Base-by-base conservation (phyloP, 2,329 filamentous ascomycete species). In the Diaporthe vexans region DNA sequence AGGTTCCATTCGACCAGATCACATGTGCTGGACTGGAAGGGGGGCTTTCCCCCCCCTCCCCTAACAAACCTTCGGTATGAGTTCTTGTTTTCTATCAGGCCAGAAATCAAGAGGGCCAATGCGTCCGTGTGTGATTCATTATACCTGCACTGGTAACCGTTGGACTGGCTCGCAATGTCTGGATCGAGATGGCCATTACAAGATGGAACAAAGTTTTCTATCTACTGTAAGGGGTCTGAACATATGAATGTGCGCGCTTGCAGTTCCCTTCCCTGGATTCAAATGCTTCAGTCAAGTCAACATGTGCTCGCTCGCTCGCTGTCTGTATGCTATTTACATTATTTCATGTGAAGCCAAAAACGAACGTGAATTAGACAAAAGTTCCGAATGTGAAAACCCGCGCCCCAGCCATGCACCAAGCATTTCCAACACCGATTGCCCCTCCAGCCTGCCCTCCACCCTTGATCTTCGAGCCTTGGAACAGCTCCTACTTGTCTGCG, bases 201-300 rank as follows among this genome's bases (percentile, higher is more conserved):
- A 67, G 13, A 37, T 51, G 24, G 35, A 29, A 29, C 40, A 52
- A 58, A 21, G 11, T 57, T 37, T 51, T 68, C 71, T 73, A 73
- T 73, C 65, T 71, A 70, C 63, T 67, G 13, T 52, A n/a, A 1
- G 26, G 43, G 61, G 58, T 71, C 59, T 69, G 63, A 70, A 54
- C 9, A 40, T n/a, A 29, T 70, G 21, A 57, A 54, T 59, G 35
- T 59, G 65, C 46, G 33, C 40, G 54, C 61, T 52, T 33, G 37
- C n/a, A 63, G 37, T 35, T 10, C 40, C 51, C 11, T 26, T 21
- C 51, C 51, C 17, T 43, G 43, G 24, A n/a, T 37, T 52, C 65
- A 71, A 70, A 73, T 56, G 65, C 52, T 70, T 58, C 72, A 70
- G 33, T 59, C 56, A 73, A 59, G 65, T 61, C 61, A 65, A 71